Evolutionary conservation across 2,329 filamentous ascomycete genomes (phyloP), one percentile per base, ranked within the genome.

Genomic region (Fusarium sp.): DNA sequence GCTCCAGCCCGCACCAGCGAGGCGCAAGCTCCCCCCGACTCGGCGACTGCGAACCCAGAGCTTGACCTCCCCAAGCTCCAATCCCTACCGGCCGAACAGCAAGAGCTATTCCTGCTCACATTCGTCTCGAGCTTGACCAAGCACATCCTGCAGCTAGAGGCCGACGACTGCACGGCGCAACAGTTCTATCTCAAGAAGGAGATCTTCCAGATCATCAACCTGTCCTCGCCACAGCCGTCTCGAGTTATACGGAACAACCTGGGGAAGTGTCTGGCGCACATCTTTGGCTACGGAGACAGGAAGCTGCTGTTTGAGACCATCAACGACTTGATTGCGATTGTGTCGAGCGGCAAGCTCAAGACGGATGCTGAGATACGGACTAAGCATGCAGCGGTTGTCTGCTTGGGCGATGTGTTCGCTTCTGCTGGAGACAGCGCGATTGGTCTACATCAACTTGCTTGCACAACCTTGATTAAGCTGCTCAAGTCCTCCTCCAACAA

Each of bases 221-320:
- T 99, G 38, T 86, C 93, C 40, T 88, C 93, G 46, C 95, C 95
- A 61, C 87, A 91, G 51, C 93, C 95, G 36, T 95, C 93, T 42
- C 88, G 96, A 77, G 91, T 97, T 40, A 91, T 97, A 77, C 89
- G 96, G 74, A 96, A 95, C 81, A 96, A 95, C 77, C 79, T 98
- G 34, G 95, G 93, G 51, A 88, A 89, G 79, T 95, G 93, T 73
- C 90, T 97, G 71, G 90, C 90, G 42, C 90, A 91, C 74, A 89
- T 98, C 63, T 91, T 99, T 70, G 86, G 85, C 14, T 91, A 91
- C 69, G 96, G 96, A 11, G 95, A 97, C 80, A 87, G 95, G 69
- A 97, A 96, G 77, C 85, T 97, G 55, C 86, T 99, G 2, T 97
- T 96, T 77, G 96, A 99, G 79, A 96, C 93, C 0, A 91, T 98